Evolutionary conservation across 169 alveolate species (phyloP), one percentile per base, ranked within the genome.

Genomic region (Eimeria falciformis): DNA sequence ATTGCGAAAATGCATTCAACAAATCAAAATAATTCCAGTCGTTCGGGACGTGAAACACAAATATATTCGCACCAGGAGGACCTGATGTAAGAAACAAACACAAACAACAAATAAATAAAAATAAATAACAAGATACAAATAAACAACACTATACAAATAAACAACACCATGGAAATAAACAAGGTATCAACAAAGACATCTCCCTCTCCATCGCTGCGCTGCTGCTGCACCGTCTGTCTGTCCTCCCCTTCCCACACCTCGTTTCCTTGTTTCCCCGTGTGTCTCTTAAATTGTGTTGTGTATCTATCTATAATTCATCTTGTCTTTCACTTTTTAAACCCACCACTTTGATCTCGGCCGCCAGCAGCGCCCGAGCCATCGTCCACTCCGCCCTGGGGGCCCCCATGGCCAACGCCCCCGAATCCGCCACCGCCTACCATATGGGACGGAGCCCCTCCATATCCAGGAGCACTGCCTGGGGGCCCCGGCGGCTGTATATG

Each of bases 41-140:
- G 77, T 95, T 95, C 25, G 99, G 99, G 29, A 98, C 95, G 95
- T 97, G 98, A 95, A 98, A 98, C 66, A 98, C 96, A 93, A 97
- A 98, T n/a, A 98, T 93, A 75, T 97, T 97, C 40, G 99, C 97
- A n/a, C 99, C 99, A 1, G 97, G 97, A 18, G 99, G 99, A 9
- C 99, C 99, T 45, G 69, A 95, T n/a, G n/a, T n/a, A n/a, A n/a
- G n/a, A n/a, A n/a, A 23, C 78, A 53, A 2, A 94, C 90, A 9
- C 62, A 53, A 53, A 53, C 9, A 53, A 9, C n/a, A 17, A 53
- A 9, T 12, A 17, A 53, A 17, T 12, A 17, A 53, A 53, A 9
- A 29, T 12, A 14, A 69, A 29, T 18, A 14, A 5, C 17, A 29
- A 33, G 81, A 27, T n/a, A 37, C 9, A 6, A 29, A 62, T 9